Percentiles rank a stretch among this genome's conserved stretches.
Conservation (phyloP, 208 protist genomes). For the Strigomonas culicis region DNA sequence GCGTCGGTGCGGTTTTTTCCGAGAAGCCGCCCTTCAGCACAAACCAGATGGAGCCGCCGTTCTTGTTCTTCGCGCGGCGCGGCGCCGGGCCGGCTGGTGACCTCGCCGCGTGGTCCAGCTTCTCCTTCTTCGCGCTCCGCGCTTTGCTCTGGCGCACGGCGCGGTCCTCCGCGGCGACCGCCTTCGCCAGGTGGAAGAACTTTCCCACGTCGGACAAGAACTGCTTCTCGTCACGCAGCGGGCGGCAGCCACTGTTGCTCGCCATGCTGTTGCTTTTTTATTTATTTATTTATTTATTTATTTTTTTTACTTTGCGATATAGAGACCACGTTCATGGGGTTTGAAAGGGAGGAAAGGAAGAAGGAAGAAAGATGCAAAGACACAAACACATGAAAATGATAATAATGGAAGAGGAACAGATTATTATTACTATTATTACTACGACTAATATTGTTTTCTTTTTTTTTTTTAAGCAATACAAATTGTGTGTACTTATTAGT, state of each 20-base stretch:
- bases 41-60: conserved; percentile 73
- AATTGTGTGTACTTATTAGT: conserved; percentile 2
- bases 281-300: neutral
- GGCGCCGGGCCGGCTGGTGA: too few relatives aligned
- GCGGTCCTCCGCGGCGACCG: conserved; percentile 39
- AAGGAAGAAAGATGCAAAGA: neutral
- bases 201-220: conserved; percentile 55
- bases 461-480: neutral
- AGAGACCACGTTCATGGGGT: neutral
- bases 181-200: conserved; percentile 66
- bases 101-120: conserved; percentile 3
- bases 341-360: neutral
- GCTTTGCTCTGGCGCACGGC: neutral
- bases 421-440: neutral
- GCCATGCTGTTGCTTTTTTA: neutral
- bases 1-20: conserved; percentile 23
- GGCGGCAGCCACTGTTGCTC: conserved; percentile 5
- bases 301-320: neutral
- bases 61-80: conserved; percentile 15
- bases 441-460: neutral
- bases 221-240: conserved; percentile 49
- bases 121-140: neutral
- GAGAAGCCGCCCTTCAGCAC: conserved; percentile 76
- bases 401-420: neutral
- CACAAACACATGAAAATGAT: neutral